phyloP scores from a whole-genome alignment of 768 basidiomycete genomes.

The Naganishia antarctica region DNA sequence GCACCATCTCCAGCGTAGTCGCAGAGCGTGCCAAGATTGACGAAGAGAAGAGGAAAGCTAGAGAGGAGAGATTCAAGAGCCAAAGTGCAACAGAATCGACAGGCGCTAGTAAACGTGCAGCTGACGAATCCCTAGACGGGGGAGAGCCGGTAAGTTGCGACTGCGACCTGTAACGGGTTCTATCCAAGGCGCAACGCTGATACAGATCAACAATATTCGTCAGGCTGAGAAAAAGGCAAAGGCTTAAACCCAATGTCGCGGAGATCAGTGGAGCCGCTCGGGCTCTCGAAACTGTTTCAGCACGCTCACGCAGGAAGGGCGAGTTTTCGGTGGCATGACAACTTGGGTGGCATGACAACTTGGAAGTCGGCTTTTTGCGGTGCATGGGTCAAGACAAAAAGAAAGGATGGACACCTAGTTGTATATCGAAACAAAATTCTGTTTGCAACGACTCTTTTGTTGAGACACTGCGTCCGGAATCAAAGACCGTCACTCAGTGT shows the following conservation, averaged over 20 bases:
- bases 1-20: neutral
- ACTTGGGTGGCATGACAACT: too few relatives aligned
- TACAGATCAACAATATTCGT: too few relatives aligned
- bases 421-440: too few relatives aligned
- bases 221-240: neutral
- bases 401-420: too few relatives aligned
- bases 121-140: neutral
- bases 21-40: neutral
- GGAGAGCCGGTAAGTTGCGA: neutral
- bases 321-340: too few relatives aligned
- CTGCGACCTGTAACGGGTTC: neutral
- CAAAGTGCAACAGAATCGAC: neutral
- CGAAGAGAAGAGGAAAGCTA: neutral
- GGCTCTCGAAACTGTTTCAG: neutral
- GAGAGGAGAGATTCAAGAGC: neutral
- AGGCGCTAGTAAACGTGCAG: neutral
- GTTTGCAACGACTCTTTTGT: too few relatives aligned
- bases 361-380: too few relatives aligned
- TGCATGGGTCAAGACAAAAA: too few relatives aligned
- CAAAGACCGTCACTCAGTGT: too few relatives aligned
- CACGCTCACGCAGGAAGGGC: too few relatives aligned
- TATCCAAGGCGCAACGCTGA: too few relatives aligned
- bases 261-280: neutral
- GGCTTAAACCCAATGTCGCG: neutral
- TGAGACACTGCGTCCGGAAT: too few relatives aligned